Evolutionary conservation across 305 asterid genomes (phyloP), one percentile per base, ranked within the genome.

Genomic region (Ilex paraguariensis): DNA sequence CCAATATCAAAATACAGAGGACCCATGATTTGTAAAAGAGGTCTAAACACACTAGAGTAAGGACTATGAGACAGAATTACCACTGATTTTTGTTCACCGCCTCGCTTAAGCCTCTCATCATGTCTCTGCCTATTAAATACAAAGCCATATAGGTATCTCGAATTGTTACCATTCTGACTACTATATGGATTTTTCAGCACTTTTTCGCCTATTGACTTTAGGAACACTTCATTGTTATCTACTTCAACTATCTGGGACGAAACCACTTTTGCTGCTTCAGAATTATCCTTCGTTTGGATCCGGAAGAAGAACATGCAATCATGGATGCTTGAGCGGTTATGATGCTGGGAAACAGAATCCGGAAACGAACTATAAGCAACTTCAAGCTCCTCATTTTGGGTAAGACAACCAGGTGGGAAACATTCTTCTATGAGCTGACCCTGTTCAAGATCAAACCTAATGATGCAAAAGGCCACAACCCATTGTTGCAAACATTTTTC

Each of bases 351-450:
- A 69, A 87, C 95, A 68, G 99, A 93, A 83, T 93, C 99, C 0
- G 99, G 99, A 69, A 93, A 93, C 12, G 99, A 90, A 76, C 81
- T 93, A 67, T 90, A 90, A 40, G 99, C 84, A 51, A 93, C 82
- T 71, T 86, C 97, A 57, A 90, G 95, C 90, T 90, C 99, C 83
- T 93, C 98, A 64, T 73, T 79, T 69, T 86, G 94, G 32, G 91
- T 84, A 69, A 93, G 84, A 78, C 82, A 80, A 51, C 83, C 82
- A 62, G 95, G 82, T 17, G 97, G 98, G 66, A 75, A 93, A 80
- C 97, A 85, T 68, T 93, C 97, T 77, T 93, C 98, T 6, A 93
- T 87, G 55, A 93, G 94, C 77, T 93, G 98, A 13, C 98, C 98
- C 54, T 79, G 96, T 81, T 93, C 98, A 48, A 90, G 96, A 75